phyloP scores from a whole-genome alignment of 2,329 filamentous ascomycete species.

The Botrytis paeoniae region DNA sequence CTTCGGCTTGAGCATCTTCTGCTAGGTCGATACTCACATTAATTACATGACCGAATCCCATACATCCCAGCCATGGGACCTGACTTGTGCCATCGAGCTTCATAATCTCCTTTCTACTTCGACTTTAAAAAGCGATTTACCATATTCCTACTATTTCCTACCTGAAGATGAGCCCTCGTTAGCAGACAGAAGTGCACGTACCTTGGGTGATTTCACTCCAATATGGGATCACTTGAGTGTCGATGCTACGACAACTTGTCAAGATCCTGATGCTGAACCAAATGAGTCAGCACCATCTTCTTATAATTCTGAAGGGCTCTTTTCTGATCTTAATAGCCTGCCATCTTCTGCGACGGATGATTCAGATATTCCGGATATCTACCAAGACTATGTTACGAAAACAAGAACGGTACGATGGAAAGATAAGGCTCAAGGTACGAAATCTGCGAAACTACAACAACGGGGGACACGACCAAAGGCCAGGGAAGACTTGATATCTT shows the following conservation, averaged over 20 bases:
- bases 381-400: conserved; percentile 5
- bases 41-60: conserved; percentile 11
- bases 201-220: conserved; percentile 15
- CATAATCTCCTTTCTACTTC: conserved; percentile 9
- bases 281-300: conserved; percentile 10
- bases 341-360: conserved; percentile 1
- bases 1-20: not conserved
- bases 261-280: not conserved
- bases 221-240: conserved; percentile 6
- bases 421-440: conserved; percentile 4
- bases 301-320: not conserved
- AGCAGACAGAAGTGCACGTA: not conserved
- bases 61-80: conserved; percentile 17
- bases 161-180: not conserved
- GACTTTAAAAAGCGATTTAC: not conserved
- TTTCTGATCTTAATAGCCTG: not conserved
- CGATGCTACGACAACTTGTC: not conserved
- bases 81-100: conserved; percentile 20
- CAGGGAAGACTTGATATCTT: not conserved
- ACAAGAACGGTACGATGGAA: conserved; percentile 21
- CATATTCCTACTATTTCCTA: not conserved
- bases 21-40: not conserved
- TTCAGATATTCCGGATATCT: not conserved
- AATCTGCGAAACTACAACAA: not conserved
- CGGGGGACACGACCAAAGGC: not conserved